phyloP scores from a whole-genome alignment of 257 asterid genomes.

The Nicotiana sylvestris region DNA sequence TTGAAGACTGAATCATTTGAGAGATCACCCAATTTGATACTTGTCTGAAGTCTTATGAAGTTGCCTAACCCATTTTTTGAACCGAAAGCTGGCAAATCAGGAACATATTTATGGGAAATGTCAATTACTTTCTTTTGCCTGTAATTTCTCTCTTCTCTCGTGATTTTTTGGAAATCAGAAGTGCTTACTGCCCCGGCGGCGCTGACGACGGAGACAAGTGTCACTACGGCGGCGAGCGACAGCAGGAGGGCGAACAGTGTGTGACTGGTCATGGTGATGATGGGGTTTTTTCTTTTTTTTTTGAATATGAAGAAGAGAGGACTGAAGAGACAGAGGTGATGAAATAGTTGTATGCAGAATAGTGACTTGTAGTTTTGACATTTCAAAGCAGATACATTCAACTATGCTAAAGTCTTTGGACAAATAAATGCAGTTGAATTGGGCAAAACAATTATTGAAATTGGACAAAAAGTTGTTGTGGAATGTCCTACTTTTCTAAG shows the following conservation, averaged over 20 bases:
- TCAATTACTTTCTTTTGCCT: not conserved
- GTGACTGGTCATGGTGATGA: not conserved
- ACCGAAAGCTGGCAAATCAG: constrained; percentile 8
- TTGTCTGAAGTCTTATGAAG: not conserved
- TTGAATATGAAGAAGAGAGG: not conserved
- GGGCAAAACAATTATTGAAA: too few species aligned
- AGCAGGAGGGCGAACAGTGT: not conserved
- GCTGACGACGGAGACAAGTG: not conserved
- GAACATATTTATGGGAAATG: constrained; percentile 10
- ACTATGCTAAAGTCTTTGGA: too few species aligned
- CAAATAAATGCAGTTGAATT: too few species aligned
- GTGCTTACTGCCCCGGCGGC: not conserved
- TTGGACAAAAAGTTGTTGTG: too few species aligned
- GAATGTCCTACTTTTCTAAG: too few species aligned
- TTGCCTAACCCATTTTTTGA: not conserved
- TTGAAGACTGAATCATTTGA: not conserved
- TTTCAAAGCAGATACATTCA: too few species aligned
- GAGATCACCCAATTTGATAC: not conserved
- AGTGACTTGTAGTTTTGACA: too few species aligned
- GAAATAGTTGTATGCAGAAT: not conserved
- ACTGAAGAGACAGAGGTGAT: not conserved
- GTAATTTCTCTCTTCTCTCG: not conserved
- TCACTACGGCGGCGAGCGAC: not conserved
- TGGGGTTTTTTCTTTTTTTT: too few species aligned
- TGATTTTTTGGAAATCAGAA: not conserved